Conservation (phyloP, 371 early-diverging fungal genomes). For the Lichtheimia ornata region DNA sequence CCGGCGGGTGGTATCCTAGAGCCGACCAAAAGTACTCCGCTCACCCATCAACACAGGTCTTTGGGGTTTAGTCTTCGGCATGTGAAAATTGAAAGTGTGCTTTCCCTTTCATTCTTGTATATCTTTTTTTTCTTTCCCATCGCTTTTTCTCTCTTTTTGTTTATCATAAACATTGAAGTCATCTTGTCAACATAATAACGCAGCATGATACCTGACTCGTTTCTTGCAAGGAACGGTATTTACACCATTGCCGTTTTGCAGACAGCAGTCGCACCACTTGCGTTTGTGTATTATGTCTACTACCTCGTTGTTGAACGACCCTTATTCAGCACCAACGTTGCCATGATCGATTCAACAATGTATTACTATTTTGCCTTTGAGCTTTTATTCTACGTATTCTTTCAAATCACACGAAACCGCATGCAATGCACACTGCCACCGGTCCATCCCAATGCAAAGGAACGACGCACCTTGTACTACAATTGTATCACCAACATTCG, state of each 20-base stretch:
- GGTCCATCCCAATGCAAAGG: conserved; percentile 29
- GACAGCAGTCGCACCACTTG: conserved; percentile 49
- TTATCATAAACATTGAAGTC: too few species aligned
- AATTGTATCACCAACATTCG: conserved; percentile 47
- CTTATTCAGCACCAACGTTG: conserved; percentile 29
- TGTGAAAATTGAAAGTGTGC: too few species aligned
- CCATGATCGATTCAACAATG: conserved; percentile 33
- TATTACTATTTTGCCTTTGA: conserved; percentile 59
- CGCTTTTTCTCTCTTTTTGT: too few species aligned
- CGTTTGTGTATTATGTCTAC: conserved; percentile 52
- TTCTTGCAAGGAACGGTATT: conserved; percentile 28
- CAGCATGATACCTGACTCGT: conserved; percentile 40
- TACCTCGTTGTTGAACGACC: conserved; percentile 42
- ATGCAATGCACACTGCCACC: conserved; percentile 39
- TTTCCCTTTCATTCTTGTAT: too few species aligned
- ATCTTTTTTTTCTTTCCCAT: too few species aligned
- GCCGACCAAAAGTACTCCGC: too few species aligned
- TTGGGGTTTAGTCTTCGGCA: too few species aligned
- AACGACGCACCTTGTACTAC: conserved; percentile 44
- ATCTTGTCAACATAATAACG: too few species aligned
- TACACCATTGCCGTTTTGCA: conserved; percentile 36
- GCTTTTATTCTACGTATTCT: conserved; percentile 54
- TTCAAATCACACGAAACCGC: conserved; percentile 48
- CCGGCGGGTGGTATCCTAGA: too few species aligned
- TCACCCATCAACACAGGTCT: too few species aligned